Percentiles rank a stretch among this genome's conserved stretches.
Evolutionary conservation across 768 basidiomycete species (phyloP).

Genomic region (Cubamyces lactineus): DNA sequence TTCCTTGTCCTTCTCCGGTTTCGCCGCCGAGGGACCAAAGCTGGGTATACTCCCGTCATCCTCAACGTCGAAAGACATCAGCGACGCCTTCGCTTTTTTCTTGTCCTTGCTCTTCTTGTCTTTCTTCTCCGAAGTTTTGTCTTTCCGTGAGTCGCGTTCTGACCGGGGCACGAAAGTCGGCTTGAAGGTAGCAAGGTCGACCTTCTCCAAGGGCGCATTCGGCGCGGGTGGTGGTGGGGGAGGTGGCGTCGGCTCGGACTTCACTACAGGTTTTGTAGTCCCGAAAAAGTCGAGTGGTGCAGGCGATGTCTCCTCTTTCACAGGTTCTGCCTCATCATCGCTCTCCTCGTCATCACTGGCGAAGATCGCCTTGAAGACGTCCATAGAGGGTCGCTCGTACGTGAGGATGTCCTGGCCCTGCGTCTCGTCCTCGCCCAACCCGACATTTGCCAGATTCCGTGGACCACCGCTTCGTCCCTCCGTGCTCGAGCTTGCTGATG

Average conservation of each 20-base stretch:
- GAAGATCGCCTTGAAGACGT: conserved; percentile 98
- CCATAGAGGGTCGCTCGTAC: conserved; percentile 85
- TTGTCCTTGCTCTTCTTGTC: conserved; percentile 56
- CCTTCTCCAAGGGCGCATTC: conserved; percentile 25
- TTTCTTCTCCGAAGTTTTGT: conserved; percentile 53
- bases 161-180: conserved; percentile 83
- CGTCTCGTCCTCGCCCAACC: conserved; percentile 88
- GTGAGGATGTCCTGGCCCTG: conserved; percentile 89
- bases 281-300: conserved; percentile 14
- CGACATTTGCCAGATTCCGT: conserved; percentile 79
- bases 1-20: conserved; percentile 28
- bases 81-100: conserved; percentile 42
- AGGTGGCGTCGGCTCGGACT: neutral
- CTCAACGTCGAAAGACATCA: conserved; percentile 81
- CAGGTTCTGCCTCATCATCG: conserved; percentile 62
- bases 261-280: neutral
- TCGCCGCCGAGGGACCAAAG: conserved; percentile 20
- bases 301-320: conserved; percentile 70
- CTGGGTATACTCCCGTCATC: conserved; percentile 45
- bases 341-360: conserved; percentile 92
- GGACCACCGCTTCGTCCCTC: conserved; percentile 14
- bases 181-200: conserved; percentile 78
- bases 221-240: conserved; percentile 12
- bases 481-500: conserved; percentile 9
- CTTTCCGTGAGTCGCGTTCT: conserved; percentile 41